Percentiles rank a stretch among this genome's conserved stretches.
These are phyloP conservation scores for Inga oerstediana DNA, from an alignment of 306 rosid genomes.

Conservation along the genomic window DNA sequence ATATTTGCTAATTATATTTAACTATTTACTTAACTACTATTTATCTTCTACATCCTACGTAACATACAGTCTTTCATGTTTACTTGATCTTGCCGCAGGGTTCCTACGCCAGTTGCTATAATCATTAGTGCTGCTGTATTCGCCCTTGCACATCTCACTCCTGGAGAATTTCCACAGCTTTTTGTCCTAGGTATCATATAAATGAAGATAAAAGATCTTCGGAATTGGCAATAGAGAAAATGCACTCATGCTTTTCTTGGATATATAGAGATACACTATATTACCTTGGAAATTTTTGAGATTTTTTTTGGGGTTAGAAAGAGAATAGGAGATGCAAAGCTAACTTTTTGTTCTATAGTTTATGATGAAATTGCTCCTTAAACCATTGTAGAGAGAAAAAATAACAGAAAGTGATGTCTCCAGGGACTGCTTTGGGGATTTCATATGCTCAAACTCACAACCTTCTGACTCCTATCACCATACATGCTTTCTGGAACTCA, in stretches of 20 bases:
- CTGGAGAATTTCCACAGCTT: constrained; percentile 94
- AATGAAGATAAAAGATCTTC: constrained; percentile 19
- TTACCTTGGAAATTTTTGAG: not conserved
- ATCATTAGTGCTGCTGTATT: constrained; percentile 78
- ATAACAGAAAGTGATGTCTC: constrained; percentile 32
- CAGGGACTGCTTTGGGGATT: constrained; percentile 87
- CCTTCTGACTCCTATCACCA: constrained; percentile 93
- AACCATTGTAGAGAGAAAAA: not conserved
- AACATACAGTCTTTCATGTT: not conserved
- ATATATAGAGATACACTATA: not conserved
- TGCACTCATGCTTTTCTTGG: constrained; percentile 1
- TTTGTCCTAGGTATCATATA: constrained; percentile 79
- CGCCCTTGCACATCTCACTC: constrained; percentile 97
- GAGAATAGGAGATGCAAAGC: not conserved
- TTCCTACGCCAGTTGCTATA: constrained; percentile 88
- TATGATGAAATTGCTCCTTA: constrained; percentile 15
- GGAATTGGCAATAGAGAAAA: constrained; percentile 10
- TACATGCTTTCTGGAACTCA: constrained; percentile 95
- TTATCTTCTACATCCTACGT: too few relatives aligned
- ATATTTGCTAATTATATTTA: too few relatives aligned
- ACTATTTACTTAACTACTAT: too few relatives aligned
- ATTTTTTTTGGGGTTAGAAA: not conserved
- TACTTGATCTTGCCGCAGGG: constrained; percentile 56
- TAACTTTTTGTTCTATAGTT: not conserved
- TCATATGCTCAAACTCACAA: constrained; percentile 97